Evolutionary conservation across 495 filamentous ascomycete genomes (phyloP).

Genomic region (Penicillium taxi): DNA sequence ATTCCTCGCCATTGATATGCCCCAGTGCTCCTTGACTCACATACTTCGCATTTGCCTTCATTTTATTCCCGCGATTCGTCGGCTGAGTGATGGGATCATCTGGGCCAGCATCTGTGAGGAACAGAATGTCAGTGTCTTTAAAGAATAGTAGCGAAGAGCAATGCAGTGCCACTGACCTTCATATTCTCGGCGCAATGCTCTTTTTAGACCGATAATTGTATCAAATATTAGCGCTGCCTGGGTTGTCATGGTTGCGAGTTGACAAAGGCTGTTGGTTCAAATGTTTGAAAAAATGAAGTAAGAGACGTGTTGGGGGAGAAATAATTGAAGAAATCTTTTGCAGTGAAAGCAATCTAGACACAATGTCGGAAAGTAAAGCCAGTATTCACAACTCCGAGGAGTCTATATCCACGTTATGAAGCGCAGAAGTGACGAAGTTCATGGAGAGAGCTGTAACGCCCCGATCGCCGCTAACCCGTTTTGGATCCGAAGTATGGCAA

Average conservation of each 20-base stretch:
- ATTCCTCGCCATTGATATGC: slow-evolving; percentile 56
- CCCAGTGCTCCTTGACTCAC: slow-evolving; percentile 70
- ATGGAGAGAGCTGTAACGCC: slow-evolving; percentile 26
- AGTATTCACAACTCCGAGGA: slow-evolving; percentile 3
- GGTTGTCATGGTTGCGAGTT: slow-evolving; percentile 52
- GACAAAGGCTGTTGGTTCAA: slow-evolving; percentile 13
- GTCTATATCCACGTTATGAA: slow-evolving; percentile 5
- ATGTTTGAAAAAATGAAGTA: slow-evolving; percentile 7
- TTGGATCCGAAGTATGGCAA: slow-evolving; percentile 27
- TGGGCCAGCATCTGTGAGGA: slow-evolving; percentile 66
- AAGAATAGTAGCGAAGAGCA: not conserved
- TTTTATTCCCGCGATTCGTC: slow-evolving; percentile 87
- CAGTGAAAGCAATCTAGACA: not conserved
- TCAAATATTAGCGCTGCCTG: slow-evolving; percentile 63
- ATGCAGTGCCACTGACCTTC: slow-evolving; percentile 42
- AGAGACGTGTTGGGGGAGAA: not conserved
- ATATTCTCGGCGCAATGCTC: slow-evolving; percentile 54
- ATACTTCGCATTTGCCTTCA: slow-evolving; percentile 73
- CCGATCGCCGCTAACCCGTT: slow-evolving; percentile 30
- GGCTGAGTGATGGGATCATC: slow-evolving; percentile 72
- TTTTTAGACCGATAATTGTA: slow-evolving; percentile 70
- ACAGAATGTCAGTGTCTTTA: slow-evolving; percentile 8
- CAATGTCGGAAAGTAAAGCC: not conserved
- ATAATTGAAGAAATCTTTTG: not conserved
- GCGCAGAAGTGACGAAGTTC: slow-evolving; percentile 21